These are phyloP conservation scores for Cystobasidiaceae sp. DNA, from an alignment of 1,284 basidiomycete genomes.

Conservation along the genomic window DNA sequence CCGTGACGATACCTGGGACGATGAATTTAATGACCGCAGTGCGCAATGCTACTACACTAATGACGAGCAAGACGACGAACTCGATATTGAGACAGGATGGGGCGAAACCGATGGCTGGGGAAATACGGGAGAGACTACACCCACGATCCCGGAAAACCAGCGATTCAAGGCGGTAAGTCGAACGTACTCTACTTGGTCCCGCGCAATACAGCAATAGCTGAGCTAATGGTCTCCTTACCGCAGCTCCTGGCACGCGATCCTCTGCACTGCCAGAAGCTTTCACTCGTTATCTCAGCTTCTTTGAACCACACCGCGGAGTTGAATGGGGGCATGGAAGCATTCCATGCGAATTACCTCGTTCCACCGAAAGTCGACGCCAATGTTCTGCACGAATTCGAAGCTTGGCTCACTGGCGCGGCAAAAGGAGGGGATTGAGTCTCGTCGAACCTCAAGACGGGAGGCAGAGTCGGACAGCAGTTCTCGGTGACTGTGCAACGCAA, in stretches of 20 bases:
- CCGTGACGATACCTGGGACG: too few species aligned
- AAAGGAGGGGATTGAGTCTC: constrained; percentile 11
- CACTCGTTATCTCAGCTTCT: constrained; percentile 30
- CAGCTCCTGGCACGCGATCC: constrained; percentile 38
- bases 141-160: constrained; percentile 33
- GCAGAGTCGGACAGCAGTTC: too few species aligned
- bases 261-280: constrained; percentile 33
- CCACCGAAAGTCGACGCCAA: constrained; percentile 32
- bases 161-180: constrained; percentile 33
- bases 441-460: too few species aligned
- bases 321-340: constrained; percentile 36
- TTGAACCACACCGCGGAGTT: constrained; percentile 32
- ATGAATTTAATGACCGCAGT: too few species aligned
- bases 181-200: background rate
- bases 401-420: constrained; percentile 12
- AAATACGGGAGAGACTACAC: background rate
- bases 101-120: constrained; percentile 5
- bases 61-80: constrained; percentile 36
- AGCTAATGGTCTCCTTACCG: background rate
- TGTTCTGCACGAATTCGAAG: constrained; percentile 36
- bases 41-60: constrained; percentile 36
- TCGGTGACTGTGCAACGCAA: too few species aligned
- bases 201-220: background rate
- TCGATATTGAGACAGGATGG: constrained; percentile 34
- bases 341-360: constrained; percentile 31